A percentile compares a stretch with the other conserved stretches of the same genome.
Evolutionary conservation across 1,284 basidiomycete species (phyloP).

Genomic region (Moesziomyces sp.): DNA sequence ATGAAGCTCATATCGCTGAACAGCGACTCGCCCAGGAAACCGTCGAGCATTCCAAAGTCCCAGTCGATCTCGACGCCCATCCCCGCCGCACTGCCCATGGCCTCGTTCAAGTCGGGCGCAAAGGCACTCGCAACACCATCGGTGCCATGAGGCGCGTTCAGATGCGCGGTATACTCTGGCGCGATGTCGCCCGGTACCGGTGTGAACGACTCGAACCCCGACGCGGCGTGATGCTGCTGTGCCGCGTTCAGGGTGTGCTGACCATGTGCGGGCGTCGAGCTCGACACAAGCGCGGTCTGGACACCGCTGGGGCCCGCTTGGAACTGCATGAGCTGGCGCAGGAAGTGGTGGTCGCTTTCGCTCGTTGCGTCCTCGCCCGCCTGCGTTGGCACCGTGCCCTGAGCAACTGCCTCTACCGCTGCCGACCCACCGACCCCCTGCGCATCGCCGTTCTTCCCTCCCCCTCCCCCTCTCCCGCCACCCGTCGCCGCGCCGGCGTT

Average conservation of each 20-base stretch:
- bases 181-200: too few relatives aligned
- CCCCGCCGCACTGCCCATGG: background rate
- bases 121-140: background rate
- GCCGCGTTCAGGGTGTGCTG: background rate
- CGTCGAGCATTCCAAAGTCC: constrained; percentile 49
- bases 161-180: too few relatives aligned
- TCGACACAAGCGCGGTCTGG: constrained; percentile 34
- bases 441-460: background rate
- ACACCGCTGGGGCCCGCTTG: constrained; percentile 49
- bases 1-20: constrained; percentile 54
- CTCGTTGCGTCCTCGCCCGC: background rate
- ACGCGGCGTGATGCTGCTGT: constrained; percentile 3
- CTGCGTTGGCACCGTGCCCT: background rate
- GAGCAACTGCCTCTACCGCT: too few relatives aligned
- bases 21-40: constrained; percentile 39
- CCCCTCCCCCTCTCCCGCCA: background rate
- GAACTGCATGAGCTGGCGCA: constrained; percentile 46
- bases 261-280: background rate
- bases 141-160: too few relatives aligned
- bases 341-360: constrained; percentile 27
- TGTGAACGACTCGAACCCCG: too few relatives aligned
- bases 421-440: background rate
- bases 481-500: too few relatives aligned
- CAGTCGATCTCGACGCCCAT: constrained; percentile 26
- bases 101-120: background rate